Evolutionary conservation across 176 grass and related monocot species (phyloP), one percentile per base, ranked within the genome.

Genomic region (Paspalum notatum): DNA sequence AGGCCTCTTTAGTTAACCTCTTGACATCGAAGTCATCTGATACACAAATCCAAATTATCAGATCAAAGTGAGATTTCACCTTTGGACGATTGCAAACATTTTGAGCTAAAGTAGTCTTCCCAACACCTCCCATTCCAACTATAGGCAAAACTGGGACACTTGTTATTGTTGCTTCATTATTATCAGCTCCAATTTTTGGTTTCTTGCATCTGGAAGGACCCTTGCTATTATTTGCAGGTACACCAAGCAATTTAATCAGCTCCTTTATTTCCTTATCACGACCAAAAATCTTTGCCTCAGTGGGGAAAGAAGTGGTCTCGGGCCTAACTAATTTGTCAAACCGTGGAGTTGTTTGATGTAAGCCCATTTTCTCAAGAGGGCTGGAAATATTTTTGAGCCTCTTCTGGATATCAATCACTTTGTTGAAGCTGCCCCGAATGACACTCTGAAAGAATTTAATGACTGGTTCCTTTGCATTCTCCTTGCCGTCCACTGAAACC

Each of bases 21-120:
- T 47, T 79, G 13, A 55, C 59, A 63, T 86, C 78, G 40, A 90
- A 90, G 9, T 62, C 37, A 56, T 83, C 74, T 0, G 79, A 86
- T 10, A 90, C 88, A 58, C 68, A 83, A 12, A 32, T 74, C 88
- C 88, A 90, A 45, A 90, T 83, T 63, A 62, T 54, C 5, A 20
- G 16, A 5, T 75, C 5, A 27, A 90, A 87, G 12, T 80, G 61
- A 2, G 42, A 12, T n/a, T 44, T 68, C 6, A 86, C 74, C 25
- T 32, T 13, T 9, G 13, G 38, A 46, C 69, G 21, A 12, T 83
- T 68, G 45, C 72, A 83, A 4, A 90, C 32, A 18, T 62, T 38
- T 57, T 86, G 80, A 10, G 75, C 84, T 17, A 87, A 40, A 15
- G 67, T 80, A 9, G 62, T n/a, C n/a, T n/a, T n/a, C n/a, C n/a